Percentiles rank a stretch among this genome's conserved stretches.
Conservation (phyloP, 2,329 filamentous ascomycete species). For the Incumbomyces delicatus region DNA sequence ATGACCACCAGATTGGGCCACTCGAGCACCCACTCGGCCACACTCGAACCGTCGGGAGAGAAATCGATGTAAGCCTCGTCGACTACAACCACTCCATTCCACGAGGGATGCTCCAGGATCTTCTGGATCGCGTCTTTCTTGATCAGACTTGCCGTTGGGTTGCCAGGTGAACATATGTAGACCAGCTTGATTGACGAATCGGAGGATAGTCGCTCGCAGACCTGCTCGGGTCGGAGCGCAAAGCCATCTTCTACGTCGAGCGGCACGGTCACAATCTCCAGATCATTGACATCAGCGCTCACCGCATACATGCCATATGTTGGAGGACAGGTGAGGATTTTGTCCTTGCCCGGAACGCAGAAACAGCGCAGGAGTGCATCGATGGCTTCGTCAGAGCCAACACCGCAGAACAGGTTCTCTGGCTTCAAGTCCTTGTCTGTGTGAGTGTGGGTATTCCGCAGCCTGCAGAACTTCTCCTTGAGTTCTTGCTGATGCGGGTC, state of each 20-base stretch:
- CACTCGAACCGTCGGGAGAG: slow-evolving; percentile 63
- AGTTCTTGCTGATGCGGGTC: slow-evolving; percentile 86
- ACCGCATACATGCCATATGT: slow-evolving; percentile 99
- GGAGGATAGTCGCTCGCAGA: slow-evolving; percentile 55
- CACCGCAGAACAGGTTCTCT: slow-evolving; percentile 84
- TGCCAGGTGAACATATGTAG: slow-evolving; percentile 91
- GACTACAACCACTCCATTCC: slow-evolving; percentile 88
- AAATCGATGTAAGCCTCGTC: slow-evolving; percentile 99
- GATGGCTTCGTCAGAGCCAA: slow-evolving; percentile 94
- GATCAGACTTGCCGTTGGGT: slow-evolving; percentile 77
- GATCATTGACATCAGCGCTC: slow-evolving; percentile 87
- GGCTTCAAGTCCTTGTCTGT: slow-evolving; percentile 63
- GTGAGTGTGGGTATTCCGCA: slow-evolving; percentile 79
- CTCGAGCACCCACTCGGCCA: slow-evolving; percentile 80
- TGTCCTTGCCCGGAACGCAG: slow-evolving; percentile 76
- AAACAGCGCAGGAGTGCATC: slow-evolving; percentile 90
- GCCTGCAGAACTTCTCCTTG: slow-evolving; percentile 74
- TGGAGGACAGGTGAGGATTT: slow-evolving; percentile 87
- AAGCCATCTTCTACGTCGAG: slow-evolving; percentile 64
- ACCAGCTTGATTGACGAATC: slow-evolving; percentile 68
- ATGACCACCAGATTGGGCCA: slow-evolving; percentile 95
- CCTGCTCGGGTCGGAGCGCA: slow-evolving; percentile 58
- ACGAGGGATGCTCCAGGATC: slow-evolving; percentile 74
- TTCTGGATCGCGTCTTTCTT: slow-evolving; percentile 62
- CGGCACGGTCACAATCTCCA: slow-evolving; percentile 77